Conservation (phyloP, 768 basidiomycete species). For the Dioszegia crocea region DNA sequence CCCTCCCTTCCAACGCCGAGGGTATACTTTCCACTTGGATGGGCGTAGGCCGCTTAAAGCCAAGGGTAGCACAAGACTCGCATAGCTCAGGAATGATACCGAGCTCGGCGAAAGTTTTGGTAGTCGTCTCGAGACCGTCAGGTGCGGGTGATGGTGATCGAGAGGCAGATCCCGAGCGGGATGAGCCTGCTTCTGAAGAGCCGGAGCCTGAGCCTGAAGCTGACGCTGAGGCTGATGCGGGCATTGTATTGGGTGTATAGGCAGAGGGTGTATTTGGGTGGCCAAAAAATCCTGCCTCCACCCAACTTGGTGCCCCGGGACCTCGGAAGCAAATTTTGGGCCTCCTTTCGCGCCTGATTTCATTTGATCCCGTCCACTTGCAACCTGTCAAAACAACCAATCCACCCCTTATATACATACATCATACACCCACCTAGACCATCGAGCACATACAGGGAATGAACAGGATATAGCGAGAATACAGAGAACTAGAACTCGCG, state of each 20-base stretch:
- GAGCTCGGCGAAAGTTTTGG: constrained; percentile 67
- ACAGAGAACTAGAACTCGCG: no score
- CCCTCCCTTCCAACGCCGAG: constrained; percentile 79
- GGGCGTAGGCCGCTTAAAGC: constrained; percentile 79
- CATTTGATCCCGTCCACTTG: neutral
- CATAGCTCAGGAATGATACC: constrained; percentile 87
- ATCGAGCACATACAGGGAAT: no score
- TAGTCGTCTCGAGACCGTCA: neutral
- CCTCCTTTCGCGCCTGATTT: constrained; percentile 6
- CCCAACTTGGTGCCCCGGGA: no score
- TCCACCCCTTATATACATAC: no score
- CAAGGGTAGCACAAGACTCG: constrained; percentile 72
- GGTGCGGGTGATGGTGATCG: constrained; percentile 12
- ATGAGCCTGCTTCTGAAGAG: constrained; percentile 16
- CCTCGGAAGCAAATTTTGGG: no score
- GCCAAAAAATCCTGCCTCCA: constrained; percentile 6
- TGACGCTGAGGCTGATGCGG: constrained; percentile 1
- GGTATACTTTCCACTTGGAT: constrained; percentile 85
- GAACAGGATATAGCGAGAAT: no score
- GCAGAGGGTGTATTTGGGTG: constrained; percentile 5
- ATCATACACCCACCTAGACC: no score
- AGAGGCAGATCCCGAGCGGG: constrained; percentile 16
- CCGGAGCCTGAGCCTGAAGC: neutral
- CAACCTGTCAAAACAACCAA: no score
- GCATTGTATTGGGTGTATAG: neutral